Evolutionary conservation across 2,329 filamentous ascomycete species (phyloP).

Genomic region (Exophiala xenobiotica): DNA sequence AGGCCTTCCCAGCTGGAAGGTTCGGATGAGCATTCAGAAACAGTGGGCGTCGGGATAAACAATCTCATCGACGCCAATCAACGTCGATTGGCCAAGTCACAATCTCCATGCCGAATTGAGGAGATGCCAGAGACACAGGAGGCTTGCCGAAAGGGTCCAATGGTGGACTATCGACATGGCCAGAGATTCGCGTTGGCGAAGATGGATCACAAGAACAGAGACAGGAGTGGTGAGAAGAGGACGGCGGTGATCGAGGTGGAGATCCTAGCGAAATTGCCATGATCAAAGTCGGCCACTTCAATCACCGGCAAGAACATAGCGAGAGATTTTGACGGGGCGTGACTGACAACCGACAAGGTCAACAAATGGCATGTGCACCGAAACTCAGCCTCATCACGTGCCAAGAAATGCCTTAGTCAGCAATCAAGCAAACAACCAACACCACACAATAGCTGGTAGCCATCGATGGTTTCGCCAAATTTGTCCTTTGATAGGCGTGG

Average conservation of each 20-base stretch:
- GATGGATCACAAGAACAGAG: background rate
- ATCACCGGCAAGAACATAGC: background rate
- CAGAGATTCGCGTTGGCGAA: background rate
- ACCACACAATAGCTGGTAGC: no score
- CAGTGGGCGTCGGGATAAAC: background rate
- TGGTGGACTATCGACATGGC: background rate
- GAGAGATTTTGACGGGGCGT: no score
- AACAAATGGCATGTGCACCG: no score
- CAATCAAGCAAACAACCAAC: no score
- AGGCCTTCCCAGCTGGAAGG: background rate
- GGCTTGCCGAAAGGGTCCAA: background rate
- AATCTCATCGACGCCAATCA: constrained; percentile 1
- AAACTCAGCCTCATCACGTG: constrained; percentile 1
- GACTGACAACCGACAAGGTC: no score
- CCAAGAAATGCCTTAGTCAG: background rate
- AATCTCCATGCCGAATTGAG: background rate
- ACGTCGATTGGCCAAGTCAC: background rate
- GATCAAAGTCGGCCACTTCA: background rate
- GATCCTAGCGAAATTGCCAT: background rate
- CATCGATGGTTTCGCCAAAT: no score
- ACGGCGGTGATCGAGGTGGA: background rate
- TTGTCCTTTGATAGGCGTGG: no score
- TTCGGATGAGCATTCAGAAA: background rate
- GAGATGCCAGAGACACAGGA: background rate
- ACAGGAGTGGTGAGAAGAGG: background rate